phyloP scores from a whole-genome alignment of 441 rosid genomes.

The Jatropha multifida region DNA sequence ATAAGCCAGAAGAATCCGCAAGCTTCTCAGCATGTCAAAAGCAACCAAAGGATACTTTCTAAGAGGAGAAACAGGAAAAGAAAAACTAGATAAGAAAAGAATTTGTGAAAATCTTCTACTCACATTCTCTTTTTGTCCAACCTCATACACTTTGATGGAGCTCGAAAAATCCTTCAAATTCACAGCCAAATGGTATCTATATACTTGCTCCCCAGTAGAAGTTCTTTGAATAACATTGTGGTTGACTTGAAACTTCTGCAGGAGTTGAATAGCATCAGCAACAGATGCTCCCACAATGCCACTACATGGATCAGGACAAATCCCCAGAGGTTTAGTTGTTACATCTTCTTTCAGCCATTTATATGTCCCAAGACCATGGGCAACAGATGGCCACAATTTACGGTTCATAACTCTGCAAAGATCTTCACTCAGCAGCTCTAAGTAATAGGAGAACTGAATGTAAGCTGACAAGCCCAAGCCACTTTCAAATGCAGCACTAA shows the following conservation, averaged over 20 bases:
- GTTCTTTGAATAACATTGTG: slow-evolving; percentile 42
- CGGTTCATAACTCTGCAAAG: slow-evolving; percentile 37
- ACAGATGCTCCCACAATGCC: slow-evolving; percentile 70
- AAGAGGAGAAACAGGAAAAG: neutral
- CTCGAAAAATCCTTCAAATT: slow-evolving; percentile 49
- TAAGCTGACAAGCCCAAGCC: slow-evolving; percentile 75
- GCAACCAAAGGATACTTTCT: neutral
- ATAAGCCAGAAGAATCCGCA: neutral
- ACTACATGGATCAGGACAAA: slow-evolving; percentile 44
- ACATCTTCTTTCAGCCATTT: slow-evolving; percentile 87
- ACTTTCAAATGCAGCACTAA: slow-evolving; percentile 93
- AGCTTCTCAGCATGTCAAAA: slow-evolving; percentile 6
- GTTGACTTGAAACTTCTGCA: slow-evolving; percentile 63
- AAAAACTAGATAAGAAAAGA: neutral
- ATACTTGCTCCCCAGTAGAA: slow-evolving; percentile 43
- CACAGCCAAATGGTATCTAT: slow-evolving; percentile 44
- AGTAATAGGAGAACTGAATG: slow-evolving; percentile 62
- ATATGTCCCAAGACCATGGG: slow-evolving; percentile 97
- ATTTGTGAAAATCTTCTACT: slow-evolving; percentile 24
- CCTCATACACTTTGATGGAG: slow-evolving; percentile 51
- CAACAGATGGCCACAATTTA: slow-evolving; percentile 44
- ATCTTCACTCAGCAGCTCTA: slow-evolving; percentile 62
- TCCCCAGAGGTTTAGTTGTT: slow-evolving; percentile 49
- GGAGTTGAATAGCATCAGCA: slow-evolving; percentile 45
- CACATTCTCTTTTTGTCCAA: slow-evolving; percentile 51